These are phyloP conservation scores for Alternaria panax DNA, from an alignment of 2,329 filamentous ascomycete genomes.

Conservation along the genomic window DNA sequence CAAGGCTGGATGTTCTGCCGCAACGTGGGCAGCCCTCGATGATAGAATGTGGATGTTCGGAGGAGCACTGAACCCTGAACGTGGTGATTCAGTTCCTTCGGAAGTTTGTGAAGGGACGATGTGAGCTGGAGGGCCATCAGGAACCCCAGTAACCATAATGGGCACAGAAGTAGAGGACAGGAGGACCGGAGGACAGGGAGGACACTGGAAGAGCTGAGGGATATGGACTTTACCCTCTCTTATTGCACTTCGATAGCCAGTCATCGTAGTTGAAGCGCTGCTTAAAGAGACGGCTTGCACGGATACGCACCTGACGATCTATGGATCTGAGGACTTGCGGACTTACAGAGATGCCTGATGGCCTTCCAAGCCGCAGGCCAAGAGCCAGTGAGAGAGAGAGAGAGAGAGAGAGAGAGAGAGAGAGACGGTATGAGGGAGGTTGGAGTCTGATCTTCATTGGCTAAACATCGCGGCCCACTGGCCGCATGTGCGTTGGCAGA, in stretches of 20 bases:
- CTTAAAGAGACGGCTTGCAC: conserved; percentile 20
- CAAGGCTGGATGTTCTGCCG: not conserved
- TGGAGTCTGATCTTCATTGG: not conserved
- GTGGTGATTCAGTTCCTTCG: not conserved
- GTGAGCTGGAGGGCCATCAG: not conserved
- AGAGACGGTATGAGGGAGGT: not conserved
- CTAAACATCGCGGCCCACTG: not conserved
- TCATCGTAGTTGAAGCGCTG: not conserved
- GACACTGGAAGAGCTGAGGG: not conserved
- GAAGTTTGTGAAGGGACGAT: not conserved
- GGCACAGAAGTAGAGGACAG: not conserved
- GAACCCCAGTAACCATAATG: not conserved
- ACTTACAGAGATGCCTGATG: conserved; percentile 14
- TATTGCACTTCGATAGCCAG: not conserved
- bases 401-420: not conserved
- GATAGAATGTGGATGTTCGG: not conserved
- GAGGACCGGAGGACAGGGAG: not conserved
- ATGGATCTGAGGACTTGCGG: conserved; percentile 12
- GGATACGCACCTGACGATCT: conserved; percentile 6
- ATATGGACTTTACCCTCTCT: not conserved
- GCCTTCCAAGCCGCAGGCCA: conserved; percentile 9
- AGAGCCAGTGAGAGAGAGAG: not conserved
- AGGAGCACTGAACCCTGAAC: not conserved
- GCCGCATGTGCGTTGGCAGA: not conserved
- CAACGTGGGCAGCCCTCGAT: not conserved